Conservation (phyloP, 371 early-diverging fungal species). For the Dichotomocladium elegans region DNA sequence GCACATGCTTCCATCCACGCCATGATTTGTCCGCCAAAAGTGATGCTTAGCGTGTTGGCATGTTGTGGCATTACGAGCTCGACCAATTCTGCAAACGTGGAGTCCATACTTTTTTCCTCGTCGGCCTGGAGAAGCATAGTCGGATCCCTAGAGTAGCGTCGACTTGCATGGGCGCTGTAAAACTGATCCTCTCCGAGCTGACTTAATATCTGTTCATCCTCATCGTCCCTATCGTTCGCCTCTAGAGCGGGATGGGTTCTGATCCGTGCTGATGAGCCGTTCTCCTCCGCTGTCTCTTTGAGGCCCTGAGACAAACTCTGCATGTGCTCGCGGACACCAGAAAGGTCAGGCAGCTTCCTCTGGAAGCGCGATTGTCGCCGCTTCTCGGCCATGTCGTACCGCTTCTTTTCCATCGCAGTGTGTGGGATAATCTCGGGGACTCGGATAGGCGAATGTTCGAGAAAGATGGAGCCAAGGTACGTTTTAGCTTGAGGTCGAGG, state of each 20-base stretch:
- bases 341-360: constrained; percentile 9
- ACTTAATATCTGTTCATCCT: neutral
- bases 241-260: constrained; percentile 33
- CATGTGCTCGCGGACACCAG: constrained; percentile 28
- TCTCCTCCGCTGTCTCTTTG: constrained; percentile 18
- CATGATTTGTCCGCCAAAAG: constrained; percentile 83
- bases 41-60: constrained; percentile 67
- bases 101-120: constrained; percentile 34
- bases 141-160: constrained; percentile 40
- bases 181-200: neutral
- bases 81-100: constrained; percentile 61
- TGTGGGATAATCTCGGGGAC: constrained; percentile 49
- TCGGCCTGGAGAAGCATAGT: constrained; percentile 13
- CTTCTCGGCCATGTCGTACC: constrained; percentile 59
- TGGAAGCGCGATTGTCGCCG: constrained; percentile 42
- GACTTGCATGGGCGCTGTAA: constrained; percentile 8
- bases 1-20: constrained; percentile 74
- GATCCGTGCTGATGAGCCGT: constrained; percentile 24
- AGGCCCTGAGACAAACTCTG: constrained; percentile 40
- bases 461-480: constrained; percentile 27
- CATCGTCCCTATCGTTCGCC: constrained; percentile 2
- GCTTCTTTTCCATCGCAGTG: constrained; percentile 39
- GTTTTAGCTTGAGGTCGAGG: constrained; percentile 31
- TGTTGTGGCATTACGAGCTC: constrained; percentile 75
- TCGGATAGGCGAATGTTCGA: constrained; percentile 28